Evolutionary conservation across 305 asterid genomes (phyloP).

Genomic region (Solanum chacoense): DNA sequence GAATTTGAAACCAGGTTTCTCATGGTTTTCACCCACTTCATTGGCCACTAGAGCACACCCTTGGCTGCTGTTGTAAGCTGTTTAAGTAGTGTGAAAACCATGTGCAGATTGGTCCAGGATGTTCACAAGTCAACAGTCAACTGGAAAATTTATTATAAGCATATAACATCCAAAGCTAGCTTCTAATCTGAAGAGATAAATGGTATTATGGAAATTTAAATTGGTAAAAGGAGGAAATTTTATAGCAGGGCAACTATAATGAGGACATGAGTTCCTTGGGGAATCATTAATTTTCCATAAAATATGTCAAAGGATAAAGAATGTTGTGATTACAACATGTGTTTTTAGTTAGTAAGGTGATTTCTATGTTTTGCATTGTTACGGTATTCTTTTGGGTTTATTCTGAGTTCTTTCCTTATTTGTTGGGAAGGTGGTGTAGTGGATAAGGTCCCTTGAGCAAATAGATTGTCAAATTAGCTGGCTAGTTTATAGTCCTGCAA

Average conservation of each 20-base stretch:
- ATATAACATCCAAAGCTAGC: background rate
- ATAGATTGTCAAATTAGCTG: background rate
- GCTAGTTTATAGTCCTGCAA: background rate
- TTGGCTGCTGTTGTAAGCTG: background rate
- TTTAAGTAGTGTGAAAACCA: background rate
- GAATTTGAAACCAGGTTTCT: background rate
- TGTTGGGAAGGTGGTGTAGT: background rate
- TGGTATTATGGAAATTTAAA: background rate
- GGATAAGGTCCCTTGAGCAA: background rate
- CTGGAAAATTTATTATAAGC: background rate
- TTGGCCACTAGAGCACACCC: background rate
- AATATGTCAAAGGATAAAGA: background rate
- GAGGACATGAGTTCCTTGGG: background rate
- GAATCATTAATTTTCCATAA: background rate
- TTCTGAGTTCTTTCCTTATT: background rate
- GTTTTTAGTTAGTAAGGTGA: background rate
- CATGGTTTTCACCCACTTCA: background rate
- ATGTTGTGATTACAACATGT: background rate
- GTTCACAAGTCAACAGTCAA: background rate
- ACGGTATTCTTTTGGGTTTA: background rate
- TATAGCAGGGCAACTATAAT: background rate
- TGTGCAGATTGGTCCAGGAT: background rate
- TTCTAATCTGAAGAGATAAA: background rate
- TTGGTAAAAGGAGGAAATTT: background rate
- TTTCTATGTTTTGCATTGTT: background rate